Base-by-base conservation (phyloP, 164 flowering plant genomes). In the Vitis amurensis region DNA sequence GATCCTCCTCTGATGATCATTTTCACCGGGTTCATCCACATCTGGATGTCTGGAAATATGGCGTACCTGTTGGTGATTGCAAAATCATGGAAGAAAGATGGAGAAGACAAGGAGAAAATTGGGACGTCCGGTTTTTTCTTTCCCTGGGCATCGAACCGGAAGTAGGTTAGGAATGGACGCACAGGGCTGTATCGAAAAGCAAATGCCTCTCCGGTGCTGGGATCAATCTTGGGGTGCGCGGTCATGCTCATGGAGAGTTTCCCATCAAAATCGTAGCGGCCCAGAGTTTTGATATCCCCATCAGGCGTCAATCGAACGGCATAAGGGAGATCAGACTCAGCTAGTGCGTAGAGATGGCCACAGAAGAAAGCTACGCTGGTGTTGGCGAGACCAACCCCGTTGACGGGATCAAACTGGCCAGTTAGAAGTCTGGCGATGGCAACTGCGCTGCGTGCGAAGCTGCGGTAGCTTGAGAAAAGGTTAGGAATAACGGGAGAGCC, bases 251-350 rank as follows among this genome's bases (percentile, higher is more conserved):
- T 68, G 60, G 50, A 51, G 4, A 86, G 67, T 70, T 81, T 73
- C 0, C 94, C 88, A 29, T 77, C 82, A 51, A 88, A 87, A 59
- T 90, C 89, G 17, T 76, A 73, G 15, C 94, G 86, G 4, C 92
- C 89, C 4, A 87, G 29, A 0, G 97, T 94, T 60, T 77, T 64
- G 3, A 91, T 75, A 50, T 94, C 97, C 1, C 97, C 97, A 3
- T 79, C 69, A 0, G 80, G 50, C 9, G 83, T 79, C 29, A 89
- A 0, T 23, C 76, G 68, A 0, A 94, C 47, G 7, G 71, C 76
- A 29, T 91, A 91, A 0, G 97, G 98, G 4, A 90, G 87, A 61
- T 89, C 98, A 0, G 90, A 81, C 73, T 94, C 97, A 2, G 83
- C 82, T 0, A 94, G 79, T 1, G 98, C 94, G 52, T 61, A 88